Evolutionary conservation across 2,329 filamentous ascomycete genomes (phyloP).

Genomic region (Botrytis pseudocinerea): DNA sequence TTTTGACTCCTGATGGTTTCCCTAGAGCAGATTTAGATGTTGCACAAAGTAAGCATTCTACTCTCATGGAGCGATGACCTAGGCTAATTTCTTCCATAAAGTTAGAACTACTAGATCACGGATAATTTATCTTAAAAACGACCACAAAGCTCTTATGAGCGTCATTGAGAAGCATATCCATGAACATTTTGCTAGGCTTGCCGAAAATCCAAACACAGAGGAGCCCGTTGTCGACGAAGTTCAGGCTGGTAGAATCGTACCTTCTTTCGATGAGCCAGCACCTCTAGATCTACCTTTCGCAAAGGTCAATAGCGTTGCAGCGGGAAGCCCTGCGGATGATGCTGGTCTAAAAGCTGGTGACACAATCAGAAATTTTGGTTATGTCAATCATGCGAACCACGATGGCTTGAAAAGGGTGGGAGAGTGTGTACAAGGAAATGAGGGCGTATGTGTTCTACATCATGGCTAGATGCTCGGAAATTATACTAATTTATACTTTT

Average conservation of each 20-base stretch:
- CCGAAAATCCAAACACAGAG: slow-evolving; percentile 44
- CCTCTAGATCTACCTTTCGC: slow-evolving; percentile 70
- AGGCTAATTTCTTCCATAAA: slow-evolving; percentile 42
- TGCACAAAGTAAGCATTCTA: slow-evolving; percentile 70
- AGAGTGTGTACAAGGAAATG: slow-evolving; percentile 86
- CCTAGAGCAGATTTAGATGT: slow-evolving; percentile 93
- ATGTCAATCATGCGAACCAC: slow-evolving; percentile 80
- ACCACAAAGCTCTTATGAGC: slow-evolving; percentile 87
- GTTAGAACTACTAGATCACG: slow-evolving; percentile 90
- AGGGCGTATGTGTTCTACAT: slow-evolving; percentile 65
- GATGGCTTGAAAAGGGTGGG: slow-evolving; percentile 82
- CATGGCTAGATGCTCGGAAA: background rate
- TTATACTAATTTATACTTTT: slow-evolving; percentile 3
- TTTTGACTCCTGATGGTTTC: slow-evolving; percentile 88
- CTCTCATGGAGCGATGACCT: background rate
- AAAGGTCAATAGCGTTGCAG: slow-evolving; percentile 80
- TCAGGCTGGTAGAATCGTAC: slow-evolving; percentile 38
- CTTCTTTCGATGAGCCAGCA: slow-evolving; percentile 40
- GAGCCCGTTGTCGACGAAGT: slow-evolving; percentile 32
- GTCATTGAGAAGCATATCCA: slow-evolving; percentile 84
- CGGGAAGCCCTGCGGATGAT: slow-evolving; percentile 75
- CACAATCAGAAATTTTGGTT: slow-evolving; percentile 80
- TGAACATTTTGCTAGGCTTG: slow-evolving; percentile 76
- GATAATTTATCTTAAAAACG: slow-evolving; percentile 87
- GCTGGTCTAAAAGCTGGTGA: slow-evolving; percentile 83